Conservation (phyloP, 257 asterid genomes). For the Gentiana dahurica region DNA sequence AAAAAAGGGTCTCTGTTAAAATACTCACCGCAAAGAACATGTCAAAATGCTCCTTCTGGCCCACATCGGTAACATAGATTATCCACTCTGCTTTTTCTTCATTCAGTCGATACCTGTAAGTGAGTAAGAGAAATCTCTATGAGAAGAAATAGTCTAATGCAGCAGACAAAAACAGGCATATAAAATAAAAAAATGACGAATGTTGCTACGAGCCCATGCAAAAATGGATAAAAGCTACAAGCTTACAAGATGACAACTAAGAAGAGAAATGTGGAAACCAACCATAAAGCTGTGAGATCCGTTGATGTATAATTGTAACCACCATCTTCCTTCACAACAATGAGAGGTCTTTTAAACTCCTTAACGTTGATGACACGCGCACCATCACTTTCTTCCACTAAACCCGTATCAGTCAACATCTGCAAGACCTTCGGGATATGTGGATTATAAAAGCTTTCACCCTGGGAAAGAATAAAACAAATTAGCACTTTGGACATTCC, state of each 20-base stretch:
- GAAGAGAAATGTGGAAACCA: conserved; percentile 17
- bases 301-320: conserved; percentile 95
- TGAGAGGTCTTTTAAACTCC: conserved; percentile 71
- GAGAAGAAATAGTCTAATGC: background rate
- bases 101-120: conserved; percentile 73
- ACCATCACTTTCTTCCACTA: conserved; percentile 85
- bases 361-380: conserved; percentile 88
- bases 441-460: conserved; percentile 95
- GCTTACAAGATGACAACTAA: background rate
- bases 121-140: conserved; percentile 4
- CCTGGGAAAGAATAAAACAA: conserved; percentile 28
- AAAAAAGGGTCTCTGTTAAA: no score
- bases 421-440: conserved; percentile 56
- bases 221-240: background rate
- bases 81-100: conserved; percentile 96
- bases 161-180: no score
- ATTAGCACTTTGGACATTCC: background rate
- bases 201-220: background rate
- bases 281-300: conserved; percentile 90
- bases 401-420: conserved; percentile 46
- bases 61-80: conserved; percentile 81
- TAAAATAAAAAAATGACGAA: no score
- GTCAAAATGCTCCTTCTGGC: conserved; percentile 89
- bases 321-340: conserved; percentile 92
- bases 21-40: conserved; percentile 78